Conservation (phyloP, 2,329 filamentous ascomycete species). For the Aspergillus ochraceoroseus region DNA sequence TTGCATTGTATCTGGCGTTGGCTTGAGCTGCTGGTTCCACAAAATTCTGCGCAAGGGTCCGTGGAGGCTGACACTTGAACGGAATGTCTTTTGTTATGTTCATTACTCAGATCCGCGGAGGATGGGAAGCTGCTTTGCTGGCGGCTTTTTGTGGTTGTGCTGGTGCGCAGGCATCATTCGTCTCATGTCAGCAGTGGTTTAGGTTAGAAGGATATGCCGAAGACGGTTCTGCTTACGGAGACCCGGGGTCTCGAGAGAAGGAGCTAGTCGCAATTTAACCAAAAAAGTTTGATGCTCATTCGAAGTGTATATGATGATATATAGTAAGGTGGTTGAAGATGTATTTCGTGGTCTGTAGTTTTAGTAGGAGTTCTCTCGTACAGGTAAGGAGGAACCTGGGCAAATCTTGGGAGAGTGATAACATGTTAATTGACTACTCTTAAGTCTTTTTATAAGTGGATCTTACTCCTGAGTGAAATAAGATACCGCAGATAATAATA, state of each 20-base stretch:
- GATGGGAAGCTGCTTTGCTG: constrained; percentile 34
- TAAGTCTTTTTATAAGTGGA: too few species aligned
- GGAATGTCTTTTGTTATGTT: constrained; percentile 28
- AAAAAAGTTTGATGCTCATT: constrained; percentile 23
- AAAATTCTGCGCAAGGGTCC: constrained; percentile 32
- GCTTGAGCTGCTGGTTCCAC: constrained; percentile 36
- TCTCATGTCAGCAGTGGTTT: constrained; percentile 26
- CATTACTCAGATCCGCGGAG: constrained; percentile 36
- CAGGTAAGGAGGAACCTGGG: too few species aligned
- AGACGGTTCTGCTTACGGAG: constrained; percentile 24
- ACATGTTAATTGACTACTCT: too few species aligned
- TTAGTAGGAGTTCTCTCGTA: neutral
- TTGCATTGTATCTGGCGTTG: constrained; percentile 45
- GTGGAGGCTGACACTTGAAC: constrained; percentile 30
- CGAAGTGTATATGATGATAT: too few species aligned
- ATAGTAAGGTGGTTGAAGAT: constrained; percentile 3
- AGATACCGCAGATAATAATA: neutral
- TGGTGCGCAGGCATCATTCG: constrained; percentile 23
- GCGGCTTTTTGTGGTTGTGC: constrained; percentile 32
- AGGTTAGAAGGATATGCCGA: constrained; percentile 23
- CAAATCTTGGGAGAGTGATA: too few species aligned
- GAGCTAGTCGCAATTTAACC: constrained; percentile 24
- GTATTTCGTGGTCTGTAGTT: constrained; percentile 1
- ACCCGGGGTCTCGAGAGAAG: constrained; percentile 29
- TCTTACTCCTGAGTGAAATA: too few species aligned